A percentile compares a stretch with the other conserved stretches of the same genome.
These are phyloP conservation scores for Castanea mollissima DNA, from an alignment of 306 rosid species.

Conservation along the genomic window DNA sequence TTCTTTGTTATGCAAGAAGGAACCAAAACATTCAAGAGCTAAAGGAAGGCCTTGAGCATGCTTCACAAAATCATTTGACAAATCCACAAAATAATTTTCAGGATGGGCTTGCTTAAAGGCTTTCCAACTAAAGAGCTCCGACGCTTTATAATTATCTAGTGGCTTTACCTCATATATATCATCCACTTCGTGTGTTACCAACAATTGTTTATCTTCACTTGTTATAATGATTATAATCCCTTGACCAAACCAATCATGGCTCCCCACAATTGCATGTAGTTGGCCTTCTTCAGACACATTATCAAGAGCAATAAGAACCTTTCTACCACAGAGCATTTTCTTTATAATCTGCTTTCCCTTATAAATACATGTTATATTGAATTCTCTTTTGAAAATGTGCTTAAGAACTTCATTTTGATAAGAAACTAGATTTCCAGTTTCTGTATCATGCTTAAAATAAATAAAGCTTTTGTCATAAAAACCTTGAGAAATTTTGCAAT, in stretches of 20 bases:
- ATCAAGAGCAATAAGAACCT: not conserved
- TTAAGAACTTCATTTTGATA: not conserved
- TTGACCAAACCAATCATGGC: not conserved
- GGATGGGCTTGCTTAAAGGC: conserved; percentile 10
- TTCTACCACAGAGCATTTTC: not conserved
- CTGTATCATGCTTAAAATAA: too few relatives aligned
- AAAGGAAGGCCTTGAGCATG: conserved; percentile 31
- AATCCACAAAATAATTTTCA: not conserved
- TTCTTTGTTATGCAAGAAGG: conserved; percentile 13
- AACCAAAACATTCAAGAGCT: conserved; percentile 23
- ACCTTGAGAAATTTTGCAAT: not conserved
- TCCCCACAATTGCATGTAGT: not conserved
- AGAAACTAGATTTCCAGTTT: too few relatives aligned
- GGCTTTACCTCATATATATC: conserved; percentile 15
- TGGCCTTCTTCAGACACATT: not conserved
- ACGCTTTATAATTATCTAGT: conserved; percentile 8
- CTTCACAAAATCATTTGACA: not conserved
- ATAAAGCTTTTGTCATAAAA: too few relatives aligned
- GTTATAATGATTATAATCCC: not conserved
- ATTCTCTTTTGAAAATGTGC: not conserved
- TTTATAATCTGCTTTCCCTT: not conserved
- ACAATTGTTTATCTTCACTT: not conserved
- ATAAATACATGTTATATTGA: not conserved
- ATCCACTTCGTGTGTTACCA: not conserved
- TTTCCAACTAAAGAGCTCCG: conserved; percentile 19